A percentile compares a stretch with the other conserved stretches of the same genome.
Conservation (phyloP, 106 monocot genomes). For the Posidonia australis region DNA sequence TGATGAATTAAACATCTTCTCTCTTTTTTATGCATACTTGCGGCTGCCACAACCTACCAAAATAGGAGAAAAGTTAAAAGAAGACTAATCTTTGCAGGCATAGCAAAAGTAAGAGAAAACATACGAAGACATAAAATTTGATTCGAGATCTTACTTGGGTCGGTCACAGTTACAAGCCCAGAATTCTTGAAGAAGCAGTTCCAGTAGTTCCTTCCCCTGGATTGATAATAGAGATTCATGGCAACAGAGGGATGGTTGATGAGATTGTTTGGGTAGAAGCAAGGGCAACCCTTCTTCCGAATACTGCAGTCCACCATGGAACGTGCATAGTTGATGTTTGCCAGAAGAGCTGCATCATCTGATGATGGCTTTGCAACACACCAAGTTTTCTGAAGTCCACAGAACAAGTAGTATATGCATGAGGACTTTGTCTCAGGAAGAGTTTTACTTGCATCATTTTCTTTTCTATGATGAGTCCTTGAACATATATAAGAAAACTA, state of each 20-base stretch:
- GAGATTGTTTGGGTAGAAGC: constrained; percentile 15
- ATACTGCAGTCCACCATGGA: constrained; percentile 14
- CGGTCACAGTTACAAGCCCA: constrained; percentile 1
- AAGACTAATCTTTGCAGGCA: no score
- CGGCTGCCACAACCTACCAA: no score
- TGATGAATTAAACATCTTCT: no score
- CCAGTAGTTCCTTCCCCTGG: constrained; percentile 18
- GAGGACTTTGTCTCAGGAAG: neutral
- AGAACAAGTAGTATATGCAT: neutral
- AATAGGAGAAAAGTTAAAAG: no score
- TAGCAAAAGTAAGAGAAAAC: no score
- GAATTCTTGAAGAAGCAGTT: constrained; percentile 16
- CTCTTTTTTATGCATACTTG: no score
- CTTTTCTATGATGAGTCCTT: no score
- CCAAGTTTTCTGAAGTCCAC: constrained; percentile 11
- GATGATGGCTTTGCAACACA: constrained; percentile 23
- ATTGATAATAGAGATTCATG: constrained; percentile 25
- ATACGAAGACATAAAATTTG: neutral
- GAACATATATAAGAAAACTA: no score
- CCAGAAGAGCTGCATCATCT: constrained; percentile 8
- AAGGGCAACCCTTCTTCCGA: neutral
- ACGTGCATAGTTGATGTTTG: constrained; percentile 20
- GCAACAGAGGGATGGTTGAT: constrained; percentile 21
- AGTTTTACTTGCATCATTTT: neutral
- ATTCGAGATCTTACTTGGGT: neutral